Evolutionary conservation across 192 early-diverging fungal genomes (phyloP).

Genomic region (Podila minutissima): DNA sequence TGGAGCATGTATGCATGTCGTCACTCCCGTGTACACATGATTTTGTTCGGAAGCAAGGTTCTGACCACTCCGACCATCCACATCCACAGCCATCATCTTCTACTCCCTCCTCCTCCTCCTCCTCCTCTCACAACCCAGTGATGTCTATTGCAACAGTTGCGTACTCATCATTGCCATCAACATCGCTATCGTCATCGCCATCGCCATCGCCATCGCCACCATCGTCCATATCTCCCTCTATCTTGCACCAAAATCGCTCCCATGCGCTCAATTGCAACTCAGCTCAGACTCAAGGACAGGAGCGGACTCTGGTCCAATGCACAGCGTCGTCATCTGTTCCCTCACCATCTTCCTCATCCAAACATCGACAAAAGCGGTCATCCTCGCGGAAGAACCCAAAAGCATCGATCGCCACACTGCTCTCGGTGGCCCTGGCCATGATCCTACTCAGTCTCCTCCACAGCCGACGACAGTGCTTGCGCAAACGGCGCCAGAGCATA

Average conservation of each 20-base stretch:
- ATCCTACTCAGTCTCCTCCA: conserved; percentile 42
- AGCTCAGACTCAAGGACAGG: not conserved
- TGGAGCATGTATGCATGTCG: not conserved
- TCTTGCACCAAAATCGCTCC: too few species aligned
- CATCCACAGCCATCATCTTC: too few species aligned
- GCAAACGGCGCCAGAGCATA: not conserved
- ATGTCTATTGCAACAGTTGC: not conserved
- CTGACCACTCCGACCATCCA: too few species aligned
- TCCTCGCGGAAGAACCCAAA: not conserved
- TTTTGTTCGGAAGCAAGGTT: too few species aligned
- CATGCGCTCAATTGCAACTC: not conserved
- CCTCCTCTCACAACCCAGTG: not conserved
- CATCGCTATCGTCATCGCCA: not conserved
- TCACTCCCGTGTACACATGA: not conserved
- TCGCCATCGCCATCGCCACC: not conserved
- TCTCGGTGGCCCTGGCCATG: conserved; percentile 40
- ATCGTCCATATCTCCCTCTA: too few species aligned
- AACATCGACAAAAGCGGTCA: conserved; percentile 1
- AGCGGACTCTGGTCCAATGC: not conserved
- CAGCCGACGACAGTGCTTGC: conserved; percentile 13
- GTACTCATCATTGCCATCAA: not conserved
- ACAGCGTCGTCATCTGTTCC: not conserved
- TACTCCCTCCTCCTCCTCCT: too few species aligned
- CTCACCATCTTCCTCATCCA: not conserved
- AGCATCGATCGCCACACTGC: conserved; percentile 26